Conservation (phyloP, 2,329 filamentous ascomycete genomes). For the Phyllosticta citribraziliensis region DNA sequence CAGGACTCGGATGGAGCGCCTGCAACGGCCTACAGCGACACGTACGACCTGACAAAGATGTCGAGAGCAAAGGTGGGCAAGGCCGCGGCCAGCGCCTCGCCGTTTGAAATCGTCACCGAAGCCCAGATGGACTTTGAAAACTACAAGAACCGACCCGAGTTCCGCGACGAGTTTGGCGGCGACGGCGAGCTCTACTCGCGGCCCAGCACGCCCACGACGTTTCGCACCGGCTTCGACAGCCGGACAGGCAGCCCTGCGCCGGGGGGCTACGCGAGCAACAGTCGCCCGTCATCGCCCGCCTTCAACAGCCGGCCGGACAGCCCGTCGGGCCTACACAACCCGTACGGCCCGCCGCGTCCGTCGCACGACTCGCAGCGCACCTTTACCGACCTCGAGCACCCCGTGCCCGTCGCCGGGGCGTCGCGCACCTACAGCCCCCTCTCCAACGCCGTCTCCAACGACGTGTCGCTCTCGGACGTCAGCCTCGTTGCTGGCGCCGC, state of each 20-base stretch:
- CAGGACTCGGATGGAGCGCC: constrained; percentile 43
- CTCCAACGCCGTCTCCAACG: neutral
- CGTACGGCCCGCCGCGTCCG: constrained; percentile 1
- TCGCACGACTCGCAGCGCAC: constrained; percentile 21
- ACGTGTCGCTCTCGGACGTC: constrained; percentile 1
- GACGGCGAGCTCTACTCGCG: constrained; percentile 47
- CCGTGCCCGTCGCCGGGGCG: constrained; percentile 22
- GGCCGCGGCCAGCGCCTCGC: constrained; percentile 27
- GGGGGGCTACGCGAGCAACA: neutral
- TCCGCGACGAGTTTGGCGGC: constrained; percentile 77
- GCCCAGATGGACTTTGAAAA: constrained; percentile 80
- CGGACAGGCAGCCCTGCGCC: constrained; percentile 15
- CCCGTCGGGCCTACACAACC: neutral
- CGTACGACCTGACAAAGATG: constrained; percentile 76
- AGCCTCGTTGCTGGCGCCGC: constrained; percentile 7
- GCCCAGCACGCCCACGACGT: constrained; percentile 48
- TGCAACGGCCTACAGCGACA: constrained; percentile 70
- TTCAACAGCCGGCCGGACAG: neutral
- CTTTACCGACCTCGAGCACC: constrained; percentile 14
- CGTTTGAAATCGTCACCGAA: constrained; percentile 87
- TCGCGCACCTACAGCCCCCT: constrained; percentile 33
- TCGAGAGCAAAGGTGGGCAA: constrained; percentile 49
- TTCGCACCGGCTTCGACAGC: constrained; percentile 16
- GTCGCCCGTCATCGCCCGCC: neutral
- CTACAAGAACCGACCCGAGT: constrained; percentile 84